Percentiles rank a stretch among this genome's conserved stretches.
Evolutionary conservation across 371 early-diverging fungal species (phyloP).

Genomic region (Syncephalastrum contaminatum): DNA sequence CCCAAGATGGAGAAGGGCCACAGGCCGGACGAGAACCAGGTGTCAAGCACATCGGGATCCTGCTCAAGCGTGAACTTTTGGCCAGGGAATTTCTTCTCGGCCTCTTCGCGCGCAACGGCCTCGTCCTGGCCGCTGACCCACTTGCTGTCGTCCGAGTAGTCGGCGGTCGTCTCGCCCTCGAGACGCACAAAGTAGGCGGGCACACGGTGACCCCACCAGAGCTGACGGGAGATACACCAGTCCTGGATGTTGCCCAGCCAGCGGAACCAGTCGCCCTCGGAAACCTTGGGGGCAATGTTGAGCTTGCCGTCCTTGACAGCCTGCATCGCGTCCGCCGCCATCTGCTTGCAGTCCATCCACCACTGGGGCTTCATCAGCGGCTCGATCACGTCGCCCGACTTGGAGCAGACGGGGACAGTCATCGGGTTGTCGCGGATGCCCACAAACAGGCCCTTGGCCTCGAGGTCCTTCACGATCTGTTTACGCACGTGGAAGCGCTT

Average conservation of each 20-base stretch:
- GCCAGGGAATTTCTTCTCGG: slow-evolving; percentile 73
- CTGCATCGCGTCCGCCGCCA: slow-evolving; percentile 88
- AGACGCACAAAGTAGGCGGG: slow-evolving; percentile 81
- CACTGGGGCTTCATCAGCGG: slow-evolving; percentile 99
- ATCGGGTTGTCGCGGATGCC: slow-evolving; percentile 91
- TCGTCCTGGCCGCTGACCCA: slow-evolving; percentile 92
- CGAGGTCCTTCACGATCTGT: slow-evolving; percentile 84
- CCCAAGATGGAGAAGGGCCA: slow-evolving; percentile 99
- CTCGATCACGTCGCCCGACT: slow-evolving; percentile 98
- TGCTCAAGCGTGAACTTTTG: slow-evolving; percentile 61
- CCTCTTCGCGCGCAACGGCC: slow-evolving; percentile 78
- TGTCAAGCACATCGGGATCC: slow-evolving; percentile 94
- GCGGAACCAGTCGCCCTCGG: slow-evolving; percentile 94
- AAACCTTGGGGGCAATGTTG: slow-evolving; percentile 86
- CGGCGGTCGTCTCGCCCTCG: slow-evolving; percentile 7
- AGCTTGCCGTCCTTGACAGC: slow-evolving; percentile 88
- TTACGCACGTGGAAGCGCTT: slow-evolving; percentile 97
- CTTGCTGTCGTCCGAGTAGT: slow-evolving; percentile 57
- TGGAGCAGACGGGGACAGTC: slow-evolving; percentile 91
- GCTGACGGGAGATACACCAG: slow-evolving; percentile 99
- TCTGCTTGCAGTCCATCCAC: slow-evolving; percentile 95
- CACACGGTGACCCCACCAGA: slow-evolving; percentile 99
- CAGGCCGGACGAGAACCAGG: slow-evolving; percentile 99
- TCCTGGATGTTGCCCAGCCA: slow-evolving; percentile 98
- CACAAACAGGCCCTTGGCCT: slow-evolving; percentile 86